Evolutionary conservation across 163 green algal genomes (phyloP).

Genomic region (Prototheca stagnorum): DNA sequence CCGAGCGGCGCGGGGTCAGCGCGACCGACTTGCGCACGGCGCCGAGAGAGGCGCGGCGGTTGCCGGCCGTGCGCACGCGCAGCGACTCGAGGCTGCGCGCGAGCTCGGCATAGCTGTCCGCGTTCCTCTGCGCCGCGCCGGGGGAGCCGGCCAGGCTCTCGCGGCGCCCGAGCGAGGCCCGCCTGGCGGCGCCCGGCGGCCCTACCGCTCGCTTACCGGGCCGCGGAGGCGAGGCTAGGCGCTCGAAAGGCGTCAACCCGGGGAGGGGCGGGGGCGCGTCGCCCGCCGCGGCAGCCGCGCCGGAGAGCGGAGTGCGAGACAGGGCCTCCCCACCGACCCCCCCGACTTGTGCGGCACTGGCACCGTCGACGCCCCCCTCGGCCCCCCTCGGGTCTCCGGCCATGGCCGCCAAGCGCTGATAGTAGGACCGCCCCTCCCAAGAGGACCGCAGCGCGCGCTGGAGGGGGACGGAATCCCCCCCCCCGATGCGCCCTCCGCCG

Average conservation of each 20-base stretch:
- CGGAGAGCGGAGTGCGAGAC: no score
- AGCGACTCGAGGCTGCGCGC: background rate
- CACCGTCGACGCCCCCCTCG: no score
- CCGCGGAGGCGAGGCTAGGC: background rate
- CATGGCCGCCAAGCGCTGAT: background rate
- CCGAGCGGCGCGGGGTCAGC: no score
- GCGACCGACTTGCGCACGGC: background rate
- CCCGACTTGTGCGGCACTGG: no score
- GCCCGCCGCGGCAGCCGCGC: no score
- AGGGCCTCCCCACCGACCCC: no score
- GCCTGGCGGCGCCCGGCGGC: no score
- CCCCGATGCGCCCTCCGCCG: no score
- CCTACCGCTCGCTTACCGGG: background rate
- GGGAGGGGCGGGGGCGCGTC: no score
- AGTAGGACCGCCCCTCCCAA: slow-evolving; percentile 2
- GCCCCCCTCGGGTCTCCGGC: background rate
- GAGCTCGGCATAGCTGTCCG: background rate
- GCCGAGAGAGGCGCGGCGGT: background rate
- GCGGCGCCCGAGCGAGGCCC: background rate
- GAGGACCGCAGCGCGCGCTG: no score
- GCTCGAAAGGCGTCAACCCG: no score
- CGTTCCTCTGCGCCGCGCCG: background rate
- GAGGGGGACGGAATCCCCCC: no score
- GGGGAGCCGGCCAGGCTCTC: background rate
- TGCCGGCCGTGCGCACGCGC: background rate